Percentiles rank a stretch among this genome's conserved stretches.
phyloP scores from a whole-genome alignment of 208 protist species.

The Angomonas ambiguus region DNA sequence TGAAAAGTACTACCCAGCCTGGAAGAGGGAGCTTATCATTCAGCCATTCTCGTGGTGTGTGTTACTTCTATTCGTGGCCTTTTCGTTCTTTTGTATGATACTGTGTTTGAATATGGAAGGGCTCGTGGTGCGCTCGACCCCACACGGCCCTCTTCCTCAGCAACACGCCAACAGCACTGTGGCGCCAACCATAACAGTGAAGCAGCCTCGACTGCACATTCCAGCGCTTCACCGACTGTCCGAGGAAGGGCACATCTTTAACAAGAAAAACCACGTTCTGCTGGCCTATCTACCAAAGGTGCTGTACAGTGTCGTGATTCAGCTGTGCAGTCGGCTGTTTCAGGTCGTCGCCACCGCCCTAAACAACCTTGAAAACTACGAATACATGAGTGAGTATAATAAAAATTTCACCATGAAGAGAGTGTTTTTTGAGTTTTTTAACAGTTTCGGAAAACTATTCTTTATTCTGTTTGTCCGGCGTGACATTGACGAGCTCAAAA shows the following conservation, averaged over 20 bases:
- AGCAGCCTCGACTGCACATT: conserved; percentile 10
- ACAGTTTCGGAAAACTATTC: conserved; percentile 62
- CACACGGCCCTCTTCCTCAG: conserved; percentile 8
- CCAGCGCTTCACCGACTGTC: conserved; percentile 24
- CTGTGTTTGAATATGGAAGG: conserved; percentile 56
- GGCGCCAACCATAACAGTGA: neutral
- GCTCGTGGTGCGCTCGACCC: conserved; percentile 20
- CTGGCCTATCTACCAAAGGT: conserved; percentile 30
- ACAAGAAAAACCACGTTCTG: conserved; percentile 22
- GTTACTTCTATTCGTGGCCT: conserved; percentile 31
- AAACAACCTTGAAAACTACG: conserved; percentile 64
- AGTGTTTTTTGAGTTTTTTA: conserved; percentile 59
- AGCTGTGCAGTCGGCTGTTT: conserved; percentile 43
- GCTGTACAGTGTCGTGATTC: conserved; percentile 34
- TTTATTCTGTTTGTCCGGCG: conserved; percentile 53
- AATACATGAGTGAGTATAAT: conserved; percentile 43
- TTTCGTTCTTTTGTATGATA: conserved; percentile 34
- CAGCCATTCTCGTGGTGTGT: conserved; percentile 37
- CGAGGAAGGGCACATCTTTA: conserved; percentile 38
- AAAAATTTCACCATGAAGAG: conserved; percentile 61
- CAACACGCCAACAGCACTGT: neutral
- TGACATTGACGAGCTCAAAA: conserved; percentile 39
- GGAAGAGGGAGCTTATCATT: conserved; percentile 30
- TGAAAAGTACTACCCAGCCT: conserved; percentile 39
- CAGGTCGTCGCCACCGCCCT: conserved; percentile 36